Conservation (phyloP, 352 stramenopile species). For the Globisporangium lucens region DNA sequence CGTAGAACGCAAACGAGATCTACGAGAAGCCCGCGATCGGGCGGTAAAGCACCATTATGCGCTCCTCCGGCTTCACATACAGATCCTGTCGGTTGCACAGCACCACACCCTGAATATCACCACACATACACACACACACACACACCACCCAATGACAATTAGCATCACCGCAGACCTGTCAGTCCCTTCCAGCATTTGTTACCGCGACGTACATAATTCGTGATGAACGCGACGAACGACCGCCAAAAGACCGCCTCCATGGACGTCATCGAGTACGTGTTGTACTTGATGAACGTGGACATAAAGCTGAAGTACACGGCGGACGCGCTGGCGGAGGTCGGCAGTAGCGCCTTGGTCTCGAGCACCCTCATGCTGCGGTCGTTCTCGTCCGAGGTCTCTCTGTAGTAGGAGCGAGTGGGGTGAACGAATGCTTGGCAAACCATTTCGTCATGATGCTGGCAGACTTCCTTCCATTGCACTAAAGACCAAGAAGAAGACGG, state of each 20-base stretch:
- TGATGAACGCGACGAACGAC: slow-evolving; percentile 41
- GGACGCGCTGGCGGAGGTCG: slow-evolving; percentile 20
- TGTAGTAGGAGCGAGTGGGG: no score
- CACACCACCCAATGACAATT: neutral
- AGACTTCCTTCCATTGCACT: no score
- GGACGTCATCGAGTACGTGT: slow-evolving; percentile 69
- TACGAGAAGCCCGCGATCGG: slow-evolving; percentile 33
- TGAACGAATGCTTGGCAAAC: neutral
- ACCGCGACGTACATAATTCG: slow-evolving; percentile 62
- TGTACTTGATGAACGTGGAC: slow-evolving; percentile 82
- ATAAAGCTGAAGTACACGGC: slow-evolving; percentile 83
- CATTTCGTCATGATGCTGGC: no score
- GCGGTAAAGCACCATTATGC: slow-evolving; percentile 58
- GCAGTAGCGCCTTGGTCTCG: neutral
- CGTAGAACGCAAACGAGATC: slow-evolving; percentile 64
- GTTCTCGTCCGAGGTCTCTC: neutral
- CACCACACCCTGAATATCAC: slow-evolving; percentile 5
- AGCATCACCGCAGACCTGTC: no score
- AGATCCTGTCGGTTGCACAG: slow-evolving; percentile 44
- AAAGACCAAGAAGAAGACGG: no score
- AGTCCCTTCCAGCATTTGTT: neutral
- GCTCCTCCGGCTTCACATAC: slow-evolving; percentile 43
- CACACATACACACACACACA: neutral
- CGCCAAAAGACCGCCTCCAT: slow-evolving; percentile 82
- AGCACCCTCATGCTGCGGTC: neutral